phyloP scores from a whole-genome alignment of 805 yeast species.

The Nakazawaea pomicola region DNA sequence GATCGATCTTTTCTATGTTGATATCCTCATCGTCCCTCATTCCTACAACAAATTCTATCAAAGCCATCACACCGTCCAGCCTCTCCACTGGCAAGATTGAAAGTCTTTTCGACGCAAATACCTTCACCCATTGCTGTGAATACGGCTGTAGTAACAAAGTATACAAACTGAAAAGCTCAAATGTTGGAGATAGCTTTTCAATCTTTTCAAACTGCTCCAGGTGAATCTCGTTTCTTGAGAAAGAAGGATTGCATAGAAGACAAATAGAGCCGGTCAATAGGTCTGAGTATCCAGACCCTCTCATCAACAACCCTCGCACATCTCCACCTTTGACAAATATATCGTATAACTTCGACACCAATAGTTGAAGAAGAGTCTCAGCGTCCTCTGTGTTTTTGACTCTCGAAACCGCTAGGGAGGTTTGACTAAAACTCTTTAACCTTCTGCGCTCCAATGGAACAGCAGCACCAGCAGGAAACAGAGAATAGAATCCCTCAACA shows the following conservation, averaged over 20 bases:
- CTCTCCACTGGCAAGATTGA: conserved; percentile 52
- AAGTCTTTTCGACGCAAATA: conserved; percentile 43
- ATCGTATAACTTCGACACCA: conserved; percentile 26
- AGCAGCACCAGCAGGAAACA: conserved; percentile 51
- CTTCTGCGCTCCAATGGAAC: conserved; percentile 60
- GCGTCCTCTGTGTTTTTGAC: conserved; percentile 16
- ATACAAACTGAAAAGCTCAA: conserved; percentile 56
- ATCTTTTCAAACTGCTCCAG: conserved; percentile 20
- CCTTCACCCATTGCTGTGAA: conserved; percentile 40
- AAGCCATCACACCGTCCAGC: conserved; percentile 57
- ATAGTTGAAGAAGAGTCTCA: conserved; percentile 16
- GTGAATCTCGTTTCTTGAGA: conserved; percentile 10
- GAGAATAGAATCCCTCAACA: conserved; percentile 66
- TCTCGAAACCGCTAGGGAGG: conserved; percentile 19
- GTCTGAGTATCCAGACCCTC: conserved; percentile 67
- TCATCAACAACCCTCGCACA: conserved; percentile 46
- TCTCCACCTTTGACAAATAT: conserved; percentile 41
- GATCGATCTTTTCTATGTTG: conserved; percentile 58
- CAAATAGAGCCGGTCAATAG: conserved; percentile 44
- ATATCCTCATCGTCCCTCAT: conserved; percentile 68
- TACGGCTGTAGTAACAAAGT: conserved; percentile 50
- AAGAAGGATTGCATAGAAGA: conserved; percentile 30
- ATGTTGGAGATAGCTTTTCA: conserved; percentile 55
- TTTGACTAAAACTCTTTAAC: conserved; percentile 41
- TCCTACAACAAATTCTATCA: conserved; percentile 76